Base-by-base conservation (phyloP, 2,329 filamentous ascomycete genomes). In the Xylariales sp. region DNA sequence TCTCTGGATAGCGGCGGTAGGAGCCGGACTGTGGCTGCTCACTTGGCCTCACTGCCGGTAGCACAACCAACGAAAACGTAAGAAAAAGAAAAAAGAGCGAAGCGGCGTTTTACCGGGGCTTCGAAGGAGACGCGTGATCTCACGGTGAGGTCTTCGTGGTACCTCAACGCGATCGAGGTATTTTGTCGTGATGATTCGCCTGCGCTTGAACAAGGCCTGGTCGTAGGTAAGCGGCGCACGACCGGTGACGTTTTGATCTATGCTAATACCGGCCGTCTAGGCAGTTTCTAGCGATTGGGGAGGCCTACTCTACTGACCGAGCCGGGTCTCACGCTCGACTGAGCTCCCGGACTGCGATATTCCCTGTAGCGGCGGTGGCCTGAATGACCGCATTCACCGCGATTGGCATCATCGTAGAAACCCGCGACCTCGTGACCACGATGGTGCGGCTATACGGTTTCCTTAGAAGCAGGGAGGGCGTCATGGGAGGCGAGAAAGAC, bases 361-460 rank as follows among this genome's bases (percentile, higher is more conserved):
- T 18, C 54, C 49, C 14, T 30, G 36, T 12, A 52, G 46, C n/a
- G 30, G 8, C 16, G 10, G 5, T 16, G 3, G 53, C 4, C 36
- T 12, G 36, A 16, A 55, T 9, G n/a, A 41, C 28, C n/a, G 28
- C 8, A 10, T 8, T 46, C 32, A 39, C 16, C 8, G 7, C 32
- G 14, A 55, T 48, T 55, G n/a, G 41, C 52, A 28, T 62, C 18
- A 18, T 30, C 34, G 34, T 50, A 12, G 23, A 43, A 23, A 3
- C 39, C 14, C 16, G 23, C 28, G 43, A 28, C 53, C 36, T 48
- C 53, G 48, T 67, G 41, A 46, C 28, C 16, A 16, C n/a, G 16
- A 32, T 65, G 9, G 57, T 43, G 23, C 50, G 32, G 16, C 41
- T 60, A 8, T 60, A 23, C 30, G 39, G 18, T 1, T 54, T 36